Percentiles rank a stretch among this genome's conserved stretches.
phyloP scores from a whole-genome alignment of 2,329 filamentous ascomycete species.

The Westerdykella ornata region DNA sequence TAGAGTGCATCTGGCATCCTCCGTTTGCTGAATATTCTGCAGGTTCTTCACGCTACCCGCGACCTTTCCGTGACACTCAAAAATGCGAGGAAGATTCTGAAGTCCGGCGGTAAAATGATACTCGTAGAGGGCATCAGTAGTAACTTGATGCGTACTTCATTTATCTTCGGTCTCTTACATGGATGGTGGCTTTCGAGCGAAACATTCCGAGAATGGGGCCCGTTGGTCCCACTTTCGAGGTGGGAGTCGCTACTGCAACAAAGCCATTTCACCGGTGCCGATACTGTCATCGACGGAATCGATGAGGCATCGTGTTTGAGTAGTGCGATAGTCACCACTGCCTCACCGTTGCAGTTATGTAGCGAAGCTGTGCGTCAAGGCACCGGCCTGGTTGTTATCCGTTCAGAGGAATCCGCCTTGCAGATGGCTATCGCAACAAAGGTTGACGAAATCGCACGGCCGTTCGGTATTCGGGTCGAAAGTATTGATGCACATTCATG shows the following conservation, averaged over 20 bases:
- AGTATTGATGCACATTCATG: not conserved
- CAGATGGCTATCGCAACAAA: not conserved
- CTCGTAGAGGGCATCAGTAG: slow-evolving; percentile 6
- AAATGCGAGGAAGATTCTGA: slow-evolving; percentile 11
- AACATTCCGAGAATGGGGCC: not conserved
- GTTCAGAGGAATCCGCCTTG: not conserved
- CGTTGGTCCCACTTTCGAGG: not conserved
- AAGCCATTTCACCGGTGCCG: not conserved
- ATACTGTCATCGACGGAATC: not conserved
- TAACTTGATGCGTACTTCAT: not conserved
- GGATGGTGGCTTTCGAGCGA: slow-evolving; percentile 18
- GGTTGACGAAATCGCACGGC: not conserved
- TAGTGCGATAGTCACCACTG: not conserved
- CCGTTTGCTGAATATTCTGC: too few relatives aligned
- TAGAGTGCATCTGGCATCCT: too few relatives aligned
- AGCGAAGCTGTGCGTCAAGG: too few relatives aligned
- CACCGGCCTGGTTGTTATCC: too few relatives aligned
- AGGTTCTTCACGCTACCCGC: slow-evolving; percentile 17
- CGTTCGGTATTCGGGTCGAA: not conserved
- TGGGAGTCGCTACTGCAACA: not conserved
- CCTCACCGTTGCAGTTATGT: not conserved
- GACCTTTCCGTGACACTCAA: slow-evolving; percentile 10
- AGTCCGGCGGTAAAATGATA: slow-evolving; percentile 20
- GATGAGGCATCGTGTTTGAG: slow-evolving; percentile 1
- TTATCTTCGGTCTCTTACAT: slow-evolving; percentile 19